These are phyloP conservation scores for Fusarium sp. DNA, from an alignment of 2,329 filamentous ascomycete species.

Conservation along the genomic window DNA sequence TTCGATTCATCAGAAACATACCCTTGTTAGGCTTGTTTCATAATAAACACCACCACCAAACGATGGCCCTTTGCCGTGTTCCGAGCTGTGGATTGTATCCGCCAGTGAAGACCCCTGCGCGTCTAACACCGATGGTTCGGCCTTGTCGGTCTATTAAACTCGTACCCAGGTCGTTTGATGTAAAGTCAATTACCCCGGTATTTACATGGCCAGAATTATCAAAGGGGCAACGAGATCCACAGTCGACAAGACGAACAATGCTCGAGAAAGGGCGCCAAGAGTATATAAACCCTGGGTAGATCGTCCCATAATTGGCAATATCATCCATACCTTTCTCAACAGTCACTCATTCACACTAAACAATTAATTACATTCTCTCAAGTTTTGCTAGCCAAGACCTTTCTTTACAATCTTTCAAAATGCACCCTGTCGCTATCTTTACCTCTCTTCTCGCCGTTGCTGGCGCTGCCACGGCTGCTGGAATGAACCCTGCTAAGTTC, in stretches of 20 bases:
- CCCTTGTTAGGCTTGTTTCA: not conserved
- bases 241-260: slow-evolving; percentile 1
- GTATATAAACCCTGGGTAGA: slow-evolving; percentile 25
- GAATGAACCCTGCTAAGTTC: slow-evolving; percentile 38
- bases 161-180: not conserved
- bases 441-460: slow-evolving; percentile 37
- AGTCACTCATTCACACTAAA: not conserved
- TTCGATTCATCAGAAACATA: slow-evolving; percentile 7
- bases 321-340: too few relatives aligned
- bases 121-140: not conserved
- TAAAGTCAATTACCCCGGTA: slow-evolving; percentile 14
- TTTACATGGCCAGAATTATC: slow-evolving; percentile 1
- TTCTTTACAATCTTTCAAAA: slow-evolving; percentile 9
- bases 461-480: slow-evolving; percentile 37
- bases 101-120: slow-evolving; percentile 23
- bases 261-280: not conserved
- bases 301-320: not conserved
- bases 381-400: not conserved
- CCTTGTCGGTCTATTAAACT: not conserved
- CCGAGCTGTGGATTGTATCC: slow-evolving; percentile 8
- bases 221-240: slow-evolving; percentile 17
- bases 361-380: not conserved
- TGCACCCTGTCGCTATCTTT: slow-evolving; percentile 38
- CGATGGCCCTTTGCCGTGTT: too few relatives aligned
- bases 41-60: too few relatives aligned